Base-by-base conservation (phyloP, 164 flowering plant genomes). In the Tinospora cordifolia region DNA sequence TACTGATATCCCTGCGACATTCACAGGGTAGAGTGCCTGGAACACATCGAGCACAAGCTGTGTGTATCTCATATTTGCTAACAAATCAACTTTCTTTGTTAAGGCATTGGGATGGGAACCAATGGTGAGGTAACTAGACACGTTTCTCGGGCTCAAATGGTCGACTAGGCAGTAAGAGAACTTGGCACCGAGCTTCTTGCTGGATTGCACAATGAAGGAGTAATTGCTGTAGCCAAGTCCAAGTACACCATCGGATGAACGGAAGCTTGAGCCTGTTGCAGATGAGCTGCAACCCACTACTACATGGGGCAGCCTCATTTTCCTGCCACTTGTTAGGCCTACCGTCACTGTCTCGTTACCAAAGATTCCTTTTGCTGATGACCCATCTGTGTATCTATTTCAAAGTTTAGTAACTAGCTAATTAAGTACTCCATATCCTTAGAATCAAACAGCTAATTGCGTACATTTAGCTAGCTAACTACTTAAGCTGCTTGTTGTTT, bases 111-210 rank as follows among this genome's bases (percentile, higher is more conserved):
- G 3, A 47, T 46, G 17, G n/a, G 14, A 25, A 88, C 92, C 92
- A 58, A 89, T 84, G 9, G 76, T 70, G 74, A 89, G 87, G 67
- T 80, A 86, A 30, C 75, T 87, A 6, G 87, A 66, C 21, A 78
- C 76, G 54, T 87, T 85, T 25, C 40, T 70, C 66, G 80, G 86
- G 76, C 88, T 86, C 19, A 88, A 72, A 69, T 88, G 93, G 75
- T 91, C 94, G 10, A 88, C 88, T 8, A 89, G 78, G 77, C 94
- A 89, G 70, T 88, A 91, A 0, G 95, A 84, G 79, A 91, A 89
- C 57, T 82, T 84, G 63, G 86, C 86, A 6, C 85, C 88, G 13
- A 80, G 79, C 0, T n/a, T 25, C 0, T 70, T 15, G 0, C 78
- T 69, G 0, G 84, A 88, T 41, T 72, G 76, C 2, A 71, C 6